Conservation (phyloP, 495 filamentous ascomycete species). For the Patellaria atrata region DNA sequence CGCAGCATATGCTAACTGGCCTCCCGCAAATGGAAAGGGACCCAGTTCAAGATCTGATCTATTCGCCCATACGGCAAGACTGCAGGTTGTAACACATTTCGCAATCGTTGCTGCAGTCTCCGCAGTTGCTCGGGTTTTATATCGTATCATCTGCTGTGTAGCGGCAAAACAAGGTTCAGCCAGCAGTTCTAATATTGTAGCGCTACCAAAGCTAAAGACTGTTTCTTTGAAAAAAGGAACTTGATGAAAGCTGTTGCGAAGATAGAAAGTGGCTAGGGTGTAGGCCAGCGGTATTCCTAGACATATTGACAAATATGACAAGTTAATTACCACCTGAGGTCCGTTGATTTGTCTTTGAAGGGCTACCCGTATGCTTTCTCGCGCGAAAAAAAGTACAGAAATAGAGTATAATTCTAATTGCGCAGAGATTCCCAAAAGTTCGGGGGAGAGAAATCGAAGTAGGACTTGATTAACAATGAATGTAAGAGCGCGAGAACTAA, state of each 20-base stretch:
- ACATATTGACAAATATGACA: constrained; percentile 62
- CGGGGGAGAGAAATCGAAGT: constrained; percentile 70
- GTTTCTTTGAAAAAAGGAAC: constrained; percentile 49
- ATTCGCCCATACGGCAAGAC: constrained; percentile 43
- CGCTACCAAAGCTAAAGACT: constrained; percentile 55
- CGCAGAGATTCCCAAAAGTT: constrained; percentile 65
- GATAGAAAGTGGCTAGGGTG: constrained; percentile 50
- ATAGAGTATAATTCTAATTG: constrained; percentile 86
- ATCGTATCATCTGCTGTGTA: constrained; percentile 64
- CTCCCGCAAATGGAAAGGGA: constrained; percentile 76
- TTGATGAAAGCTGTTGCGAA: constrained; percentile 38
- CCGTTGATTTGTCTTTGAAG: constrained; percentile 54
- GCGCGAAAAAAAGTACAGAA: constrained; percentile 76
- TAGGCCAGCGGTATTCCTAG: constrained; percentile 53
- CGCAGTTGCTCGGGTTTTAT: constrained; percentile 61
- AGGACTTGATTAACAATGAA: constrained; percentile 84
- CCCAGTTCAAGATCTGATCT: constrained; percentile 39
- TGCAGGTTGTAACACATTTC: constrained; percentile 59
- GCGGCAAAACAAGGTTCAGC: constrained; percentile 78
- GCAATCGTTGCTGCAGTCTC: constrained; percentile 66
- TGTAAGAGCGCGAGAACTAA: constrained; percentile 69
- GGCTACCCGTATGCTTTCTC: constrained; percentile 74
- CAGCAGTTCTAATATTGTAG: constrained; percentile 64
- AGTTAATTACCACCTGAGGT: constrained; percentile 61
- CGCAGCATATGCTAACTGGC: constrained; percentile 64